Evolutionary conservation across 495 filamentous ascomycete species (phyloP).

Genomic region (Aspergillus nanangensis): DNA sequence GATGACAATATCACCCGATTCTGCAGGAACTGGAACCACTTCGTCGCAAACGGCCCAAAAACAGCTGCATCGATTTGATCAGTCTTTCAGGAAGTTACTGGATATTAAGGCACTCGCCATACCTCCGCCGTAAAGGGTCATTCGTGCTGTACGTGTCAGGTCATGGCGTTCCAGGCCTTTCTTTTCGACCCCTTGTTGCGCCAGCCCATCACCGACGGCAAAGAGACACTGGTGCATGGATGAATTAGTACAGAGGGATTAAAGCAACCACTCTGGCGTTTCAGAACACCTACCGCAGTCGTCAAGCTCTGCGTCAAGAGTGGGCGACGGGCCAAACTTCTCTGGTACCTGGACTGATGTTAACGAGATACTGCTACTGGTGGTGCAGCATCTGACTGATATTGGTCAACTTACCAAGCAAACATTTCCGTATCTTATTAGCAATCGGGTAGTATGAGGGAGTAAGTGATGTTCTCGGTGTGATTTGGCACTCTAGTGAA

Average conservation of each 20-base stretch:
- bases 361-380: background rate
- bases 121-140: conserved; percentile 11
- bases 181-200: conserved; percentile 8
- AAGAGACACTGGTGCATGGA: background rate
- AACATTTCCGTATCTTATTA: conserved; percentile 4
- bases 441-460: background rate
- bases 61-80: conserved; percentile 40
- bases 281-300: conserved; percentile 1
- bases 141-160: conserved; percentile 4
- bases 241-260: background rate
- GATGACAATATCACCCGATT: conserved; percentile 40
- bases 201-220: conserved; percentile 5
- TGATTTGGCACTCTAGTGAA: background rate
- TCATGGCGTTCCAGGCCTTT: conserved; percentile 4
- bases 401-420: background rate
- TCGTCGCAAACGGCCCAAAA: conserved; percentile 77
- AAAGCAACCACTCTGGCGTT: background rate
- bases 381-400: background rate
- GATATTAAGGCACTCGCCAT: background rate
- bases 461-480: background rate
- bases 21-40: conserved; percentile 72
- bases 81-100: background rate
- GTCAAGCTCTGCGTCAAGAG: conserved; percentile 8
- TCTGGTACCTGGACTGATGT: conserved; percentile 6
- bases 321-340: conserved; percentile 5